A percentile compares a stretch with the other conserved stretches of the same genome.
phyloP scores from a whole-genome alignment of 768 basidiomycete species.

The Kwoniella dejecticola region DNA sequence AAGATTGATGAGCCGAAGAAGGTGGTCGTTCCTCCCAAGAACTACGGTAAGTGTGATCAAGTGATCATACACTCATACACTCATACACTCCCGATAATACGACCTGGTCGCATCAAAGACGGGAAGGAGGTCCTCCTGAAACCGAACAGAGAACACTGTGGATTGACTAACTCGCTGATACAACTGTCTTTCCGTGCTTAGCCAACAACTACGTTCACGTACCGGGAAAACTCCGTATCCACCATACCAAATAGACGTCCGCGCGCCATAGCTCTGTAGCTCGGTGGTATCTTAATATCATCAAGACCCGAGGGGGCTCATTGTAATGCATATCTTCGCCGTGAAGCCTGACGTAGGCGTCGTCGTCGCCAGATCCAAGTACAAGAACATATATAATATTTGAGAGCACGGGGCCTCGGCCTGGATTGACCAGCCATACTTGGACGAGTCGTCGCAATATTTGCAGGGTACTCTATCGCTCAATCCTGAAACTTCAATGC shows the following conservation, averaged over 20 bases:
- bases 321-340: constrained; percentile 15
- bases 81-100: neutral
- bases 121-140: no score
- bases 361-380: no score
- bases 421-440: no score
- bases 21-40: constrained; percentile 56
- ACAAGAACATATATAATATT: no score
- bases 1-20: constrained; percentile 67
- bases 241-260: constrained; percentile 82
- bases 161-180: no score
- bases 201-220: constrained; percentile 87
- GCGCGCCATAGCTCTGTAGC: neutral
- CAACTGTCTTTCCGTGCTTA: constrained; percentile 84
- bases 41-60: constrained; percentile 50
- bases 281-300: neutral
- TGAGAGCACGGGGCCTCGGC: no score
- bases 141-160: no score
- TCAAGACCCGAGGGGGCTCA: neutral
- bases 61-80: neutral
- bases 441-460: no score
- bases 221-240: constrained; percentile 73
- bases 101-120: no score
- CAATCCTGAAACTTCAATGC: no score
- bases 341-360: no score
- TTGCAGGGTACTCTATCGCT: no score